Evolutionary conservation across 768 basidiomycete genomes (phyloP), one percentile per base, ranked within the genome.

Genomic region (Boletus fagicola): DNA sequence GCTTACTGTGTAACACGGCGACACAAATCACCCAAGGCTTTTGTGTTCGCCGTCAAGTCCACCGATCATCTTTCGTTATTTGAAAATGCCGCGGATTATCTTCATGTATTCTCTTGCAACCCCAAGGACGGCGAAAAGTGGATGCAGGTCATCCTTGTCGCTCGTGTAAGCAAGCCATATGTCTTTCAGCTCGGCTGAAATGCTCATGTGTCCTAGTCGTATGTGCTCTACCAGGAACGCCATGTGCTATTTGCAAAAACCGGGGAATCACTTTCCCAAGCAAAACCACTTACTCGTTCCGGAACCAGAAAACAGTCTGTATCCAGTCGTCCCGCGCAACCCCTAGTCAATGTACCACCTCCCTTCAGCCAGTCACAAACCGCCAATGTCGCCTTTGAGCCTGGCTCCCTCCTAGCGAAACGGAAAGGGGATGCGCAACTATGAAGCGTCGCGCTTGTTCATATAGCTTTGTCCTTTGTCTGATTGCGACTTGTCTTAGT

Each of bases 21-120:
- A 31, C 83, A 89, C 72, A 91, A 90, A 65, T 79, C 91, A 1
- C 96, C 96, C 0, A 94, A 93, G 68, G 78, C 84, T 0, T 96
- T 85, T 61, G 82, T 87, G 22, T 96, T 98, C 67, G 85, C 91
- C 36, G 75, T 95, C 65, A 95, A 95, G 73, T 92, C 92, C 4
- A 89, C 90, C 12, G 93, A 95, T 66, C 91, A 88, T 65, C 76
- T 90, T 26, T 83, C 89, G 1, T 80, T 88, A 65, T 98, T 98
- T 65, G 94, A 97, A 74, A 86, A 92, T 69, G 83, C 83, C 5
- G 80, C 85, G 31, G 94, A 98, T 65, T 98, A 95, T 73, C 70
- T 93, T 54, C 94, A 97, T 67, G 77, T 87, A 48, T 94, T 98
- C 68, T 86, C 86, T 30, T 90, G 90, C 61, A 81, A 84, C 43